Percentiles rank a stretch among this genome's conserved stretches.
Conservation (phyloP, 306 rosid genomes). For the Astragalus membranaceus region DNA sequence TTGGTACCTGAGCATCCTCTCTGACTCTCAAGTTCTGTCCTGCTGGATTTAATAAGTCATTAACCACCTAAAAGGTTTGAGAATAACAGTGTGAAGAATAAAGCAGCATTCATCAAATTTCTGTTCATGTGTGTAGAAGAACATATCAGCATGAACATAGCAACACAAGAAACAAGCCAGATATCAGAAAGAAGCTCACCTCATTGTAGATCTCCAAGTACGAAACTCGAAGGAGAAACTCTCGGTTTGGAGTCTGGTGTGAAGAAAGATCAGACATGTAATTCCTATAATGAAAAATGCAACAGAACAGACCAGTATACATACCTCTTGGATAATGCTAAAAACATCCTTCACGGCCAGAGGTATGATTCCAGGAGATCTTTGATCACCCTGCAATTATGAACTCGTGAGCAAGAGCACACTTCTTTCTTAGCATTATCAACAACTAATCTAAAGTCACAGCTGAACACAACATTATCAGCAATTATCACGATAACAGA, state of each 20-base stretch:
- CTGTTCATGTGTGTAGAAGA: slow-evolving; percentile 17
- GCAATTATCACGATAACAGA: not conserved
- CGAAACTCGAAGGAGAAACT: slow-evolving; percentile 93
- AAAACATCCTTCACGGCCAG: slow-evolving; percentile 97
- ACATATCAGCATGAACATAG: slow-evolving; percentile 2
- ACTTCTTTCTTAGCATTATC: not conserved
- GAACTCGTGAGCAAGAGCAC: slow-evolving; percentile 15
- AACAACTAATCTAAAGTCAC: slow-evolving; percentile 1
- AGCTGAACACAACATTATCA: slow-evolving; percentile 7
- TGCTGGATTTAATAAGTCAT: slow-evolving; percentile 92
- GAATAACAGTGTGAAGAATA: slow-evolving; percentile 6
- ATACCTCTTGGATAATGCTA: slow-evolving; percentile 99
- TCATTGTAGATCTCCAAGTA: slow-evolving; percentile 98
- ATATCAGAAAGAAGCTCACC: slow-evolving; percentile 44
- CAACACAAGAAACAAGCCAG: slow-evolving; percentile 2
- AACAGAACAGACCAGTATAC: slow-evolving; percentile 14
- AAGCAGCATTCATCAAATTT: slow-evolving; percentile 21
- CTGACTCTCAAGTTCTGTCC: slow-evolving; percentile 97
- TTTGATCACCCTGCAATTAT: slow-evolving; percentile 90
- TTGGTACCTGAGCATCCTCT: slow-evolving; percentile 91
- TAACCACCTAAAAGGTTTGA: slow-evolving; percentile 68
- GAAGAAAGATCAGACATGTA: slow-evolving; percentile 22
- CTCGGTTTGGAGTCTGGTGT: slow-evolving; percentile 88
- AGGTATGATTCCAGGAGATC: slow-evolving; percentile 98
- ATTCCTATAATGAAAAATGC: slow-evolving; percentile 20